Conservation (phyloP, 345 rosid genomes). For the Aegle marmelos region DNA sequence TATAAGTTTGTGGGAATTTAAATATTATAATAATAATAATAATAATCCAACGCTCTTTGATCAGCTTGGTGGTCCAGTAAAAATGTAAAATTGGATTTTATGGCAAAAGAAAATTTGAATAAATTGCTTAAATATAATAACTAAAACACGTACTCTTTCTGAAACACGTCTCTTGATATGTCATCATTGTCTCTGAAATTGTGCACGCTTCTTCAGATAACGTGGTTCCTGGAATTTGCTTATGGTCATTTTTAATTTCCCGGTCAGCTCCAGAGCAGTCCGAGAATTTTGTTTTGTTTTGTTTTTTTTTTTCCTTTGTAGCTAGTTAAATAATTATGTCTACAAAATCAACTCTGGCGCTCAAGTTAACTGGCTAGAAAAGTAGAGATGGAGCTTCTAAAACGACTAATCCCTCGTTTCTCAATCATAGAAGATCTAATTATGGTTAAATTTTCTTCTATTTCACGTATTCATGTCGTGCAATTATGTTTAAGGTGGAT, state of each 20-base stretch:
- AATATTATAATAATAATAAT: not conserved
- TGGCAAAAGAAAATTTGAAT: not conserved
- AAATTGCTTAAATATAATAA: not conserved
- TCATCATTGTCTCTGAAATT: not conserved
- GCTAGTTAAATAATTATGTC: no score
- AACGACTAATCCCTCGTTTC: no score
- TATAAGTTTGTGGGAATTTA: not conserved
- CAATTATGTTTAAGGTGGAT: no score
- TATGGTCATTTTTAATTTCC: not conserved
- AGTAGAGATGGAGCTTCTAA: no score
- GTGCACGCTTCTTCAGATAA: not conserved
- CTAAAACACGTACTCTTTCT: not conserved
- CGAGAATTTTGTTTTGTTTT: no score
- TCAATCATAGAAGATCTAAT: no score
- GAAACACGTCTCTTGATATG: not conserved
- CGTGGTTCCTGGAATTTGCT: not conserved
- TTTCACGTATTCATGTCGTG: no score
- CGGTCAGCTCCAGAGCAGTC: not conserved
- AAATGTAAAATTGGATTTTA: not conserved
- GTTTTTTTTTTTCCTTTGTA: no score
- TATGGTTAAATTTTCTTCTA: no score
- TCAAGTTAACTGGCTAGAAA: no score
- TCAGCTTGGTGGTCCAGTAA: not conserved
- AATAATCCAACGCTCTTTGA: not conserved
- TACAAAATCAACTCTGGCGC: no score